phyloP scores from a whole-genome alignment of 78 protist species.

The Dictyostelium firmibasis region DNA sequence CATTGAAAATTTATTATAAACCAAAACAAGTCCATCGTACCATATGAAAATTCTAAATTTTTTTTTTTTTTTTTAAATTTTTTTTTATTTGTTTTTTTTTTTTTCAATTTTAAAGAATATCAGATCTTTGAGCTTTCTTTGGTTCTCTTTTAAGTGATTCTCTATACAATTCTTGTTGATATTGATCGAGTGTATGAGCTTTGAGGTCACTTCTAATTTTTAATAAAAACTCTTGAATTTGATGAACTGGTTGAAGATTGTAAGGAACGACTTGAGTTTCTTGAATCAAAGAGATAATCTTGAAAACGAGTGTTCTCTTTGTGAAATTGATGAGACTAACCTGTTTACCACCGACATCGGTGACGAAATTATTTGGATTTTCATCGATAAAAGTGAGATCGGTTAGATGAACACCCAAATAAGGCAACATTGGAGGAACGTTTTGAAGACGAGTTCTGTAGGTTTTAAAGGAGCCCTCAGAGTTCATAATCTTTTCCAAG shows the following conservation, averaged over 20 bases:
- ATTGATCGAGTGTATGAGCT: conserved; percentile 49
- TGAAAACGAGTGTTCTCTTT: conserved; percentile 71
- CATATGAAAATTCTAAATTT: too few relatives aligned
- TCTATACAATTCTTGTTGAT: conserved; percentile 61
- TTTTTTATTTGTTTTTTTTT: neutral
- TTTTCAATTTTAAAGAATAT: neutral
- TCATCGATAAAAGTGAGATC: conserved; percentile 91
- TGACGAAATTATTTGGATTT: conserved; percentile 67
- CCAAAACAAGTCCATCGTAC: too few relatives aligned
- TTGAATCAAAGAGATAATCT: conserved; percentile 80
- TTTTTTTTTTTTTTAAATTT: neutral
- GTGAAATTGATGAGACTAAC: conserved; percentile 85
- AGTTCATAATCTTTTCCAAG: conserved; percentile 79
- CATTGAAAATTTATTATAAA: too few relatives aligned
- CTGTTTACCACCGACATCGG: conserved; percentile 25
- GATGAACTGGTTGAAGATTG: conserved; percentile 87
- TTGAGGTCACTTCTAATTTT: conserved; percentile 45
- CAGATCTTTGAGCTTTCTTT: conserved; percentile 71
- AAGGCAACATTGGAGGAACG: conserved; percentile 48
- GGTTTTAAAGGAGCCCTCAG: conserved; percentile 77
- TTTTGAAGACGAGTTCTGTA: conserved; percentile 47
- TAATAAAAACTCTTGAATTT: conserved; percentile 53
- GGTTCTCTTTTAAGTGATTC: conserved; percentile 81
- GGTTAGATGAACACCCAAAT: conserved; percentile 84
- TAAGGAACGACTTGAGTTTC: conserved; percentile 82